Evolutionary conservation across 345 rosid species (phyloP).

Genomic region (Gossypium arboreum): DNA sequence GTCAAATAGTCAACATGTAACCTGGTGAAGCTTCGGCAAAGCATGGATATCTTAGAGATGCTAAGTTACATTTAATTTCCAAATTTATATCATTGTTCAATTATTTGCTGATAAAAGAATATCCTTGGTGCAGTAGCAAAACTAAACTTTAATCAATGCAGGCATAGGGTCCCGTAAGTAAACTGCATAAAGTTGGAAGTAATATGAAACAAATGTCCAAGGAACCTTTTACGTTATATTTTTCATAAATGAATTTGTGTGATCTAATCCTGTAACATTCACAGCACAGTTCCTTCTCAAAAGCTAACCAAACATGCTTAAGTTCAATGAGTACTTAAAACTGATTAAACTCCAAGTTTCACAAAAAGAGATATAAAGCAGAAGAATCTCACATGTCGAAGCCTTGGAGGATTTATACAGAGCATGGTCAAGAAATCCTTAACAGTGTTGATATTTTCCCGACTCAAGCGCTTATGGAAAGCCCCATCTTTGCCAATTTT

Average conservation of each 20-base stretch:
- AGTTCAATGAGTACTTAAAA: neutral
- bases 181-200: too few species aligned
- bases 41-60: neutral
- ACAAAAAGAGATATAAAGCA: neutral
- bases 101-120: neutral
- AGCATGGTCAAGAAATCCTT: slow-evolving; percentile 81
- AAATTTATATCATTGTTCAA: neutral
- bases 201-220: neutral
- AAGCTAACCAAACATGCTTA: neutral
- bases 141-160: neutral
- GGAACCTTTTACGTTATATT: neutral
- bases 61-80: too few species aligned
- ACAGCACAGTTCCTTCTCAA: neutral
- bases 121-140: neutral
- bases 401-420: slow-evolving; percentile 59
- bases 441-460: slow-evolving; percentile 66
- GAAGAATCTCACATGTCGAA: slow-evolving; percentile 56
- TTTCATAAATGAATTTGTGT: neutral
- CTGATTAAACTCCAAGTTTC: neutral
- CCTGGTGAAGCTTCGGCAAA: neutral
- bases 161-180: neutral
- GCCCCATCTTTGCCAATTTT: slow-evolving; percentile 99
- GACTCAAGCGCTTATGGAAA: slow-evolving; percentile 74
- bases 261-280: neutral
- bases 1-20: neutral